Evolutionary conservation across 805 yeast species (phyloP).

Genomic region (Saccharomycopsis synnaedendra): DNA sequence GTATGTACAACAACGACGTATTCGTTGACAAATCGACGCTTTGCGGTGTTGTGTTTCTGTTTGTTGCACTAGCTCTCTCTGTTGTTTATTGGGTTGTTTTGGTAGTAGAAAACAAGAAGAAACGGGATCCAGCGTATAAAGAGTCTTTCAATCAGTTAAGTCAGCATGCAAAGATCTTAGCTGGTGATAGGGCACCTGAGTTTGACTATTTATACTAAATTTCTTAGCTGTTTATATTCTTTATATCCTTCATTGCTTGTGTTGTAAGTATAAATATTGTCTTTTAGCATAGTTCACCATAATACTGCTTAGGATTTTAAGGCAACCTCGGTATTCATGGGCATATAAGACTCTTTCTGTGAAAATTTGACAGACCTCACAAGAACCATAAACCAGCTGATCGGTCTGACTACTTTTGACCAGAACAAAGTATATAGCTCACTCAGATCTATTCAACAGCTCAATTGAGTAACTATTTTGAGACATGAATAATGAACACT

Average conservation of each 20-base stretch:
- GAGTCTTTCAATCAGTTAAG: conserved; percentile 1
- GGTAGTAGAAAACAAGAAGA: conserved; percentile 21
- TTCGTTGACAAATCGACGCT: background rate
- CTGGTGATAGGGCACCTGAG: conserved; percentile 10
- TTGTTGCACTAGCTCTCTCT: conserved; percentile 26
- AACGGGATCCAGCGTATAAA: conserved; percentile 17
- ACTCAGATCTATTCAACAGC: no score
- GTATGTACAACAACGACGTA: conserved; percentile 15
- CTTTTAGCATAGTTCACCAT: no score
- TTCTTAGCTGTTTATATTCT: background rate
- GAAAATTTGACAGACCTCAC: no score
- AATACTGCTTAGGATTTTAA: no score
- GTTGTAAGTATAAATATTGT: no score
- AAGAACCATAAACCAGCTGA: no score
- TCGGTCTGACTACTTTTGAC: no score
- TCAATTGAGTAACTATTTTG: no score
- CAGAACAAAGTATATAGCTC: no score
- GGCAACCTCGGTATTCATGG: no score
- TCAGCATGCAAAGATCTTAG: conserved; percentile 8
- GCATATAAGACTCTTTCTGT: no score
- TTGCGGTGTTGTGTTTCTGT: conserved; percentile 28
- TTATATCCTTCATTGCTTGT: background rate
- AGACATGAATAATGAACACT: no score
- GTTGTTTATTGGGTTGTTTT: conserved; percentile 25
- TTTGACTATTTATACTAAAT: conserved; percentile 14